These are phyloP conservation scores for Tetrapisispora iriomotensis DNA, from an alignment of 805 yeast genomes.

Conservation along the genomic window DNA sequence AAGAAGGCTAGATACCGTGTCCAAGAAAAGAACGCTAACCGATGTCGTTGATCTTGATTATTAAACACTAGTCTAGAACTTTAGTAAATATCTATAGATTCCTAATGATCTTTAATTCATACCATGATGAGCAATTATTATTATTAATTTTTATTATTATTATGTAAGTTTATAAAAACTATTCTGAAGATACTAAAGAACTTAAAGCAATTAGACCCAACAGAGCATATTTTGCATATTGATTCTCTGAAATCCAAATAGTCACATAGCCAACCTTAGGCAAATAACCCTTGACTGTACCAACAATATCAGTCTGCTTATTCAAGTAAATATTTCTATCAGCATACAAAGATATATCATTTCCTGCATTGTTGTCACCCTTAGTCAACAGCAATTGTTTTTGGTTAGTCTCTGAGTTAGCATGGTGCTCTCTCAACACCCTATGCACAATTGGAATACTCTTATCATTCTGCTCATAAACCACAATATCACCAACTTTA, in stretches of 20 bases:
- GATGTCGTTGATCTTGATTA: conserved; percentile 29
- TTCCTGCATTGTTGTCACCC: conserved; percentile 92
- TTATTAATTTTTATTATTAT: background rate
- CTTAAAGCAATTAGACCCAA: conserved; percentile 66
- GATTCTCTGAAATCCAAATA: conserved; percentile 80
- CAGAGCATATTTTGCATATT: conserved; percentile 68
- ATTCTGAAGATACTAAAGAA: conserved; percentile 53
- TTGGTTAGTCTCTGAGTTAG: conserved; percentile 8
- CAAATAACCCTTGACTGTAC: conserved; percentile 85
- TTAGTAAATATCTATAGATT: too few species aligned
- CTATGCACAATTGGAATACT: conserved; percentile 95
- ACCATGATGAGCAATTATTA: too few species aligned
- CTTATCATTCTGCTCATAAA: conserved; percentile 71
- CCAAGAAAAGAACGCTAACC: conserved; percentile 19
- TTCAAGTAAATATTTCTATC: conserved; percentile 66
- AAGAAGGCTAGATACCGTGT: conserved; percentile 9
- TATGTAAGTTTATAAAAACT: too few species aligned
- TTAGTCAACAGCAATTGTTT: conserved; percentile 77
- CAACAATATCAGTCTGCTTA: conserved; percentile 69
- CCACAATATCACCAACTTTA: conserved; percentile 87
- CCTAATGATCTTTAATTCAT: too few species aligned
- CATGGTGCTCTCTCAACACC: conserved; percentile 70
- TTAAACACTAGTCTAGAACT: conserved; percentile 9
- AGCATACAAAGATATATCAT: conserved; percentile 80
- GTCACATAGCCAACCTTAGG: conserved; percentile 89